Conservation (phyloP, 331 rosid genomes). For the Erythrophleum ivorense region DNA sequence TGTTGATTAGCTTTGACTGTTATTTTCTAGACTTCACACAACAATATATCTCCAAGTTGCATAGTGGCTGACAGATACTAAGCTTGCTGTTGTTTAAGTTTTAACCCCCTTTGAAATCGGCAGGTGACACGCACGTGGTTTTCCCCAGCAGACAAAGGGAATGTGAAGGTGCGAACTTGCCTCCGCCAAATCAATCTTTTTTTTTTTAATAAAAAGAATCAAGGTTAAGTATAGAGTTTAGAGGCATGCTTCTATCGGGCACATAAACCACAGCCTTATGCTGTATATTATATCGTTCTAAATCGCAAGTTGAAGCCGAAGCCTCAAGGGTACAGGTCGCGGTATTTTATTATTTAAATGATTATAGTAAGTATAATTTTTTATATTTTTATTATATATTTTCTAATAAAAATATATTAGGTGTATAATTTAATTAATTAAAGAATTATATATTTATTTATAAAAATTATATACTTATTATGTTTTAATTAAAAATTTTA, state of each 20-base stretch:
- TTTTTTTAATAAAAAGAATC: slow-evolving; percentile 11
- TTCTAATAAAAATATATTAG: no score
- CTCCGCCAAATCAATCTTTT: background rate
- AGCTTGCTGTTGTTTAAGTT: slow-evolving; percentile 39
- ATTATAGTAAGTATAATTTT: no score
- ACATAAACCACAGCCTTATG: slow-evolving; percentile 11
- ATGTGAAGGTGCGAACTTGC: slow-evolving; percentile 63
- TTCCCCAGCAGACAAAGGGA: slow-evolving; percentile 72
- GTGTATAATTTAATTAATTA: no score
- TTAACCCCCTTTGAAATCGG: slow-evolving; percentile 44
- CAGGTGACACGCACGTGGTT: slow-evolving; percentile 88
- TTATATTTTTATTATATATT: no score
- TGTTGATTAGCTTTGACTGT: slow-evolving; percentile 32
- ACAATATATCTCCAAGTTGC: slow-evolving; percentile 55
- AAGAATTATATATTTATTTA: no score
- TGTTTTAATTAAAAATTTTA: no score
- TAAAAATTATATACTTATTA: no score
- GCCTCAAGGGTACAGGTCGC: background rate
- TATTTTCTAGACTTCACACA: slow-evolving; percentile 32
- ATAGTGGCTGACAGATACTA: background rate
- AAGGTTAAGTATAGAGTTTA: slow-evolving; percentile 30
- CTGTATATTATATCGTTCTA: background rate
- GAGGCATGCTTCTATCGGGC: slow-evolving; percentile 40
- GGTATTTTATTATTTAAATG: background rate
- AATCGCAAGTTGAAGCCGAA: slow-evolving; percentile 24